Conservation (phyloP, 257 asterid genomes). For the Lavandula angustifolia region DNA sequence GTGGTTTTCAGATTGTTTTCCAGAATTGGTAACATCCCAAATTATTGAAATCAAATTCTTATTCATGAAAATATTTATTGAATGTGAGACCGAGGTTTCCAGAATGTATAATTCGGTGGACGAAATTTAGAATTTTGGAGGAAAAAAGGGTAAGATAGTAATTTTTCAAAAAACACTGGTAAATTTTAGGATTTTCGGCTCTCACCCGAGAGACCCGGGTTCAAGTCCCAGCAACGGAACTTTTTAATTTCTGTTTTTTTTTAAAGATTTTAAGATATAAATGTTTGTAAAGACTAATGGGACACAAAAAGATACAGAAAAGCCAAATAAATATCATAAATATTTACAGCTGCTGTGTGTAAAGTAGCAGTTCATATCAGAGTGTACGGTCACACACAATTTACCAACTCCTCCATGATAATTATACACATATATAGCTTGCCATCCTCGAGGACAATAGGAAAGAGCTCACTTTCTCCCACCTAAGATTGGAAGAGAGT, state of each 20-base stretch:
- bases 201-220: constrained; percentile 99
- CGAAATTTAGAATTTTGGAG: too few species aligned
- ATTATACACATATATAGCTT: not conserved
- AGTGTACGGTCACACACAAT: not conserved
- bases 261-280: too few species aligned
- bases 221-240: constrained; percentile 88
- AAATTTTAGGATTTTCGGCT: constrained; percentile 45
- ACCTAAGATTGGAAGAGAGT: constrained; percentile 77
- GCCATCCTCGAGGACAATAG: too few species aligned
- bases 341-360: not conserved
- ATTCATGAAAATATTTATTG: not conserved
- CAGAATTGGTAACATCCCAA: constrained; percentile 17
- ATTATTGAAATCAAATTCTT: not conserved
- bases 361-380: too few species aligned
- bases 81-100: not conserved
- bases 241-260: not conserved
- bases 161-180: too few species aligned
- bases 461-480: not conserved
- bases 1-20: constrained; percentile 18
- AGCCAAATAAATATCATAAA: too few species aligned
- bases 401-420: not conserved
- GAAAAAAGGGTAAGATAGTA: too few species aligned
- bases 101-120: too few species aligned
- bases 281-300: too few species aligned
- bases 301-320: too few species aligned